These are phyloP conservation scores for Aspergillus intermedius DNA, from an alignment of 2,329 filamentous ascomycete genomes.

Conservation along the genomic window DNA sequence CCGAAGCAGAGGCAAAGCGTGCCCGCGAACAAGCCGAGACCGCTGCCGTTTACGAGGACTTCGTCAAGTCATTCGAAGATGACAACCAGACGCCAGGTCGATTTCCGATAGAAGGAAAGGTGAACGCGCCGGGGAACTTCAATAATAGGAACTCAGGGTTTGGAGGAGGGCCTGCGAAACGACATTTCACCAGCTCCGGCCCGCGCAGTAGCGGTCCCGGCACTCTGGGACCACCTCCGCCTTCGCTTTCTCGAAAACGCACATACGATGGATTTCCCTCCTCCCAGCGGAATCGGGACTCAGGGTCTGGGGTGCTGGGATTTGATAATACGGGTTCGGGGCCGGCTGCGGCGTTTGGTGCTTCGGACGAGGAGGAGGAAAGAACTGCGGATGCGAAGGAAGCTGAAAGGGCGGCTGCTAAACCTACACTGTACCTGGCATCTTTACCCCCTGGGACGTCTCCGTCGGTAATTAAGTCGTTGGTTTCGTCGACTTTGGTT, in stretches of 20 bases:
- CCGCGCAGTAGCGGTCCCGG: slow-evolving; percentile 46
- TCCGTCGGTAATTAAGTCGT: slow-evolving; percentile 42
- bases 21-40: slow-evolving; percentile 79
- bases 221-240: slow-evolving; percentile 40
- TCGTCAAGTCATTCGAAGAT: slow-evolving; percentile 63
- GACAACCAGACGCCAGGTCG: slow-evolving; percentile 23
- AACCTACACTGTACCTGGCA: slow-evolving; percentile 50
- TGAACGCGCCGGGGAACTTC: slow-evolving; percentile 21
- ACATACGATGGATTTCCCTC: slow-evolving; percentile 36
- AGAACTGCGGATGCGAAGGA: slow-evolving; percentile 34
- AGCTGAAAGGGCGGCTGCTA: slow-evolving; percentile 44
- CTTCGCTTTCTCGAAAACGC: slow-evolving; percentile 38
- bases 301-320: slow-evolving; percentile 32
- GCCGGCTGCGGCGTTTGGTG: slow-evolving; percentile 35
- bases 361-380: slow-evolving; percentile 41
- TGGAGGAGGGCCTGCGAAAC: slow-evolving; percentile 43
- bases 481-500: slow-evolving; percentile 49
- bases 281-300: slow-evolving; percentile 34
- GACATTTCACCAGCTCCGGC: slow-evolving; percentile 53
- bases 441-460: slow-evolving; percentile 49
- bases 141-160: slow-evolving; percentile 28
- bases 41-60: slow-evolving; percentile 78
- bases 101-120: slow-evolving; percentile 16
- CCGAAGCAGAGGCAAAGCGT: slow-evolving; percentile 83
- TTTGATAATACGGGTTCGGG: slow-evolving; percentile 34